Evolutionary conservation across 768 basidiomycete species (phyloP).

Genomic region (Tricholoma terreum): DNA sequence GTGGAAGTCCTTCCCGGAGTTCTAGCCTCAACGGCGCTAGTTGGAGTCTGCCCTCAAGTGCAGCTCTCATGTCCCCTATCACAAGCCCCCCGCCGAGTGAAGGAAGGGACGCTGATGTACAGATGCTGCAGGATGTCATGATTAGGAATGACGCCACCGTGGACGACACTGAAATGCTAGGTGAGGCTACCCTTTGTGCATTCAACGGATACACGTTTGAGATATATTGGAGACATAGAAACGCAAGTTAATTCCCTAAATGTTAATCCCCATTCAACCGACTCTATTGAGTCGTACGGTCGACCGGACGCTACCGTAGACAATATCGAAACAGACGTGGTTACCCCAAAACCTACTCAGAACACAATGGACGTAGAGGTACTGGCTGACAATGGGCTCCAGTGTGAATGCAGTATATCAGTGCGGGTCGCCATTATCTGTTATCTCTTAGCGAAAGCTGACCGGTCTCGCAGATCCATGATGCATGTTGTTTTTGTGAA

Average conservation of each 20-base stretch:
- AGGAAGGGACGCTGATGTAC: slow-evolving; percentile 34
- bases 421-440: slow-evolving; percentile 32
- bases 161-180: slow-evolving; percentile 48
- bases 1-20: slow-evolving; percentile 4
- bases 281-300: slow-evolving; percentile 41
- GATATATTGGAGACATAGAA: slow-evolving; percentile 31
- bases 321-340: slow-evolving; percentile 10
- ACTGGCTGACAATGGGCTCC: slow-evolving; percentile 38
- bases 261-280: slow-evolving; percentile 12
- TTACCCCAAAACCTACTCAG: slow-evolving; percentile 13
- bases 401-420: slow-evolving; percentile 69
- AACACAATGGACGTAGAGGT: slow-evolving; percentile 4
- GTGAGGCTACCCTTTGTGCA: slow-evolving; percentile 21
- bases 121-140: slow-evolving; percentile 32
- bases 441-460: background rate
- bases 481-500: slow-evolving; percentile 61
- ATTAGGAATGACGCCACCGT: slow-evolving; percentile 13
- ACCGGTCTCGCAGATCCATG: slow-evolving; percentile 45
- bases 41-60: slow-evolving; percentile 7
- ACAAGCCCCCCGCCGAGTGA: slow-evolving; percentile 13
- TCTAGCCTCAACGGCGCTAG: background rate
- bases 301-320: background rate
- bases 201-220: background rate
- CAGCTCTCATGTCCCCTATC: slow-evolving; percentile 6
- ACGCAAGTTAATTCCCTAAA: slow-evolving; percentile 27